Conservation (phyloP, 1,284 basidiomycete genomes). For the Tremellales sp. region DNA sequence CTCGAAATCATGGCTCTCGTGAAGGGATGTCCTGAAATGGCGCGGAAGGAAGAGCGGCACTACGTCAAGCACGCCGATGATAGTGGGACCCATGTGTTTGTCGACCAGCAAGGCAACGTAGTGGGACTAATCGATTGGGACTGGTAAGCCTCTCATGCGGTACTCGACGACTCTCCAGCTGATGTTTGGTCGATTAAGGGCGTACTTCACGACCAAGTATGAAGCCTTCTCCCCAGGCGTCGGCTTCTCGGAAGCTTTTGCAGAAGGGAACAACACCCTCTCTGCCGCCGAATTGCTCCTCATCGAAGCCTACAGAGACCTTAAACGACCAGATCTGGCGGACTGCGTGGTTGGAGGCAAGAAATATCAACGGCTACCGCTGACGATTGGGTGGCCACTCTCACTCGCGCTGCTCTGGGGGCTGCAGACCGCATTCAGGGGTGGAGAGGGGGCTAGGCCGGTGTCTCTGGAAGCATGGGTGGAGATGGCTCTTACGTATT, state of each 20-base stretch:
- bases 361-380: conserved; percentile 8
- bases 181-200: not conserved
- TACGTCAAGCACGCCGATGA: conserved; percentile 5
- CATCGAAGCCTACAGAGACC: conserved; percentile 7
- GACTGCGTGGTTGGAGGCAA: conserved; percentile 8
- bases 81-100: conserved; percentile 1
- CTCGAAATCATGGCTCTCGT: conserved; percentile 10
- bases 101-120: not conserved
- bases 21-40: conserved; percentile 1
- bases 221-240: not conserved
- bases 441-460: not conserved
- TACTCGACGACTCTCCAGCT: not conserved
- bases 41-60: not conserved
- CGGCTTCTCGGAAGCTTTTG: not conserved
- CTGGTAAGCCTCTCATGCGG: not conserved
- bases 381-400: not conserved
- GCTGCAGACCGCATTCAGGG: not conserved
- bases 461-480: too few species aligned
- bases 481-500: too few species aligned
- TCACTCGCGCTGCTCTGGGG: not conserved
- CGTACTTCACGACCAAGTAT: not conserved
- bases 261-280: not conserved
- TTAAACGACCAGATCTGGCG: conserved; percentile 9
- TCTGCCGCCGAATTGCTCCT: not conserved
- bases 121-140: conserved; percentile 1